These are phyloP conservation scores for Aspergillus hortae DNA, from an alignment of 2,329 filamentous ascomycete genomes.

Conservation along the genomic window DNA sequence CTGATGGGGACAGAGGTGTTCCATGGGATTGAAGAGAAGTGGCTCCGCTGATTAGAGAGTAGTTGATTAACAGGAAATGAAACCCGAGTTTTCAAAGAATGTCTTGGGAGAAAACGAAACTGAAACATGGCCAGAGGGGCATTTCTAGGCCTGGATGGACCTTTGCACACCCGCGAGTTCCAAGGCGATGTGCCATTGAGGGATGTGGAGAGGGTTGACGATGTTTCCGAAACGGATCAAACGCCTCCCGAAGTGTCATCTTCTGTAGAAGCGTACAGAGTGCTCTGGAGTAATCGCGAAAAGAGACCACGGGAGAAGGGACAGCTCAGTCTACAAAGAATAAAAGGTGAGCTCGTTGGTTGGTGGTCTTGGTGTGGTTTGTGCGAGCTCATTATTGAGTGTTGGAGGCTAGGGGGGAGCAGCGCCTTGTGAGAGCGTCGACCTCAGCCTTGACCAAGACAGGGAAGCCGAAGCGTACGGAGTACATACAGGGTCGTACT, in stretches of 20 bases:
- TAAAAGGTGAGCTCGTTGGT: too few relatives aligned
- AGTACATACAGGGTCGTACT: too few relatives aligned
- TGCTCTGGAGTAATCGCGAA: too few relatives aligned
- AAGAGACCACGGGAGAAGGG: too few relatives aligned
- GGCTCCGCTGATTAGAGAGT: slow-evolving; percentile 19
- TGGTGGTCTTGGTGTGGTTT: background rate
- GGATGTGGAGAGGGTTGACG: background rate
- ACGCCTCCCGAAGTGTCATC: background rate
- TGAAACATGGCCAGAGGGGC: background rate
- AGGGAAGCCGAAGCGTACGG: too few relatives aligned
- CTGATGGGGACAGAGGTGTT: slow-evolving; percentile 38
- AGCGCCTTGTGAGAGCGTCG: too few relatives aligned
- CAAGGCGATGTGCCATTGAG: background rate
- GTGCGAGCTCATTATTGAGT: background rate
- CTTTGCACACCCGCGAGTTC: background rate
- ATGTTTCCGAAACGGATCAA: background rate
- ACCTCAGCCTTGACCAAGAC: too few relatives aligned
- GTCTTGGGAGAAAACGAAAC: background rate
- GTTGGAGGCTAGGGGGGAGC: background rate
- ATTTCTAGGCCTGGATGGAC: background rate
- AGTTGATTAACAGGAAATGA: background rate
- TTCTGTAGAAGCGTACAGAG: too few relatives aligned
- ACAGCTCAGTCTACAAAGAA: too few relatives aligned
- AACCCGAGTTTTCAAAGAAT: background rate
- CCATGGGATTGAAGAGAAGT: slow-evolving; percentile 32